A percentile compares a stretch with the other conserved stretches of the same genome.
These are phyloP conservation scores for Phytophthora sojae DNA, from an alignment of 352 stramenopile genomes.

Conservation along the genomic window DNA sequence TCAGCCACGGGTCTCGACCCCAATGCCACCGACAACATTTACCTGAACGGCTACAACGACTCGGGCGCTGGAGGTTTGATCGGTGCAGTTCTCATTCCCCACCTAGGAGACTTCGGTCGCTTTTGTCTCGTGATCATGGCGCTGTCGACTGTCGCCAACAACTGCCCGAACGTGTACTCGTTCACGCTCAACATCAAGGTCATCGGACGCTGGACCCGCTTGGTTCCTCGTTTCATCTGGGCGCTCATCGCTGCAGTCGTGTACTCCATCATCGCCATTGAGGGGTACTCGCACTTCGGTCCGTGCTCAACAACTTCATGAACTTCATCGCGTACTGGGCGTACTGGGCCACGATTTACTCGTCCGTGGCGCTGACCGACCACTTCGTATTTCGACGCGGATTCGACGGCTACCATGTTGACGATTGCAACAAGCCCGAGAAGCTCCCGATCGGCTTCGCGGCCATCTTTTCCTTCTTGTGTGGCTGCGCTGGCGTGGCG, in stretches of 20 bases:
- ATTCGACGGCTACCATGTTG: slow-evolving; percentile 44
- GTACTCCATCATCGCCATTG: slow-evolving; percentile 40
- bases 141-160: slow-evolving; percentile 54
- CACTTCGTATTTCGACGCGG: slow-evolving; percentile 49
- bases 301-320: slow-evolving; percentile 59
- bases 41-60: slow-evolving; percentile 44
- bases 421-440: slow-evolving; percentile 44
- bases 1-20: slow-evolving; percentile 39
- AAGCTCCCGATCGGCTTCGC: slow-evolving; percentile 47
- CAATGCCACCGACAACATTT: slow-evolving; percentile 28
- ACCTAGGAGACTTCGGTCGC: slow-evolving; percentile 42
- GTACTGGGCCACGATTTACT: slow-evolving; percentile 44
- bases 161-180: slow-evolving; percentile 58
- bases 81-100: slow-evolving; percentile 40
- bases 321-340: slow-evolving; percentile 49
- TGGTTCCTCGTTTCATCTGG: slow-evolving; percentile 44
- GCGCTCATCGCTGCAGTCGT: slow-evolving; percentile 42
- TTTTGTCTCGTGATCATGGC: slow-evolving; percentile 57
- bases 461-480: slow-evolving; percentile 47
- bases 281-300: slow-evolving; percentile 46
- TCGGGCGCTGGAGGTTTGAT: slow-evolving; percentile 44
- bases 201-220: slow-evolving; percentile 38
- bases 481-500: slow-evolving; percentile 31
- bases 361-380: slow-evolving; percentile 37
- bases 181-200: slow-evolving; percentile 55